phyloP scores from a whole-genome alignment of 2,329 filamentous ascomycete genomes.

The Exophiala viscosa region DNA sequence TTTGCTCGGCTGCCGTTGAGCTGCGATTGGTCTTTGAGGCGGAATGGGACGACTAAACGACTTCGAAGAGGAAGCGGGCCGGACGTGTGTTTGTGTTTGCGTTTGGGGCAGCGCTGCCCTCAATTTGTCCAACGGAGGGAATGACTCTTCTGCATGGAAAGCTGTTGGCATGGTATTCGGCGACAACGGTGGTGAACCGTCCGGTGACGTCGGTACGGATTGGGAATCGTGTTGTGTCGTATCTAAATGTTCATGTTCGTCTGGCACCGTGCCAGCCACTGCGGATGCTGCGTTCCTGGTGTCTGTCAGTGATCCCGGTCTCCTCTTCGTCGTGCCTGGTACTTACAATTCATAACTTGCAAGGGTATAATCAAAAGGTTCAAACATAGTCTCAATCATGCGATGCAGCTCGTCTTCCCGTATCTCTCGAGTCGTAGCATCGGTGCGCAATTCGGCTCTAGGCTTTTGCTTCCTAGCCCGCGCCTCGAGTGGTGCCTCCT shows the following conservation, averaged over 20 bases:
- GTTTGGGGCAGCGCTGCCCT: constrained; percentile 21
- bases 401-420: constrained; percentile 89
- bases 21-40: constrained; percentile 38
- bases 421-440: constrained; percentile 92
- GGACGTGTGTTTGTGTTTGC: background rate
- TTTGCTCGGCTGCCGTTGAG: constrained; percentile 69
- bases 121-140: constrained; percentile 12
- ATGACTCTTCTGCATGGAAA: constrained; percentile 10
- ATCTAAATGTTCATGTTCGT: constrained; percentile 18
- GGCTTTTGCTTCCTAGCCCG: constrained; percentile 90
- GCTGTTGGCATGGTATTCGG: constrained; percentile 13
- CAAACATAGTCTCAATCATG: constrained; percentile 91
- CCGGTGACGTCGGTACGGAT: constrained; percentile 22
- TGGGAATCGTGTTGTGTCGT: constrained; percentile 20
- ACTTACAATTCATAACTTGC: constrained; percentile 71
- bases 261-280: constrained; percentile 22
- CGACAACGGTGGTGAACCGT: constrained; percentile 28
- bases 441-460: constrained; percentile 82
- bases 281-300: constrained; percentile 31
- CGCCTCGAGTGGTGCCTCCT: constrained; percentile 92
- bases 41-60: constrained; percentile 40
- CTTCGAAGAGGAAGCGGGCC: constrained; percentile 26
- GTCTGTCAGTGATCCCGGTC: constrained; percentile 35
- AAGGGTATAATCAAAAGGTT: constrained; percentile 90
- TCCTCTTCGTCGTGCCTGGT: constrained; percentile 16